A percentile compares a stretch with the other conserved stretches of the same genome.
Conservation (phyloP, 352 stramenopile genomes). For the Globisporangium cylindrosporum region DNA sequence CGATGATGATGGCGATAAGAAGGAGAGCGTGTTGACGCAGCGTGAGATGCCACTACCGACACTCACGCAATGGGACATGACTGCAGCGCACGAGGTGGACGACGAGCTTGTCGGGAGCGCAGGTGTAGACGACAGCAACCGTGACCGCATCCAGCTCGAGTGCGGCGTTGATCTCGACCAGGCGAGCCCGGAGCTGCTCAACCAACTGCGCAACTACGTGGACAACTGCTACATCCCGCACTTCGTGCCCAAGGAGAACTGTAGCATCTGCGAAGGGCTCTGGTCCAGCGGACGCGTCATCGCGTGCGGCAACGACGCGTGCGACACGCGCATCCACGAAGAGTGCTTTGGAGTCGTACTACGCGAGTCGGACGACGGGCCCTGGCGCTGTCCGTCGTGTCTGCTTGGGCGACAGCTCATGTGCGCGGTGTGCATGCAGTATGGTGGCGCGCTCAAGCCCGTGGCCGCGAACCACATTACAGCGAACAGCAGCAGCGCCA, state of each 20-base stretch:
- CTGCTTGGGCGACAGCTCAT: constrained; percentile 61
- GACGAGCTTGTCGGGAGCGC: neutral
- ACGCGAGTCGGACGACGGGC: constrained; percentile 41
- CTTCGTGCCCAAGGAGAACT: constrained; percentile 73
- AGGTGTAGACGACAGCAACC: neutral
- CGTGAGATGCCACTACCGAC: constrained; percentile 1
- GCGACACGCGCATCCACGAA: constrained; percentile 67
- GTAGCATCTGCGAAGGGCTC: constrained; percentile 72
- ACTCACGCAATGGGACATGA: constrained; percentile 26
- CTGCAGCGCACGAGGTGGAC: constrained; percentile 9
- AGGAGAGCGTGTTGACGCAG: neutral
- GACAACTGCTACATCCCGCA: constrained; percentile 77
- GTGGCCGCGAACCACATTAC: neutral
- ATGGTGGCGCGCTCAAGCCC: constrained; percentile 76
- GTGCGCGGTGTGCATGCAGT: constrained; percentile 79
- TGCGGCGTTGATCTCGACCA: constrained; percentile 63
- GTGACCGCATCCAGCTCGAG: constrained; percentile 39
- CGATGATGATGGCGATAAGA: constrained; percentile 17
- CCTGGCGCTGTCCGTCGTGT: constrained; percentile 80
- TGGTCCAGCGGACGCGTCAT: constrained; percentile 77
- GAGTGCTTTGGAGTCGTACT: constrained; percentile 82
- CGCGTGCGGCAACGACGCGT: constrained; percentile 68
- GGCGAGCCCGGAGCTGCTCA: constrained; percentile 47
- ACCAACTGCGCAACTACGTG: constrained; percentile 67
- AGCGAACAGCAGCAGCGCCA: neutral